Percentiles rank a stretch among this genome's conserved stretches.
phyloP scores from a whole-genome alignment of 2,329 filamentous ascomycete species.

The Aspergillus ustus region DNA sequence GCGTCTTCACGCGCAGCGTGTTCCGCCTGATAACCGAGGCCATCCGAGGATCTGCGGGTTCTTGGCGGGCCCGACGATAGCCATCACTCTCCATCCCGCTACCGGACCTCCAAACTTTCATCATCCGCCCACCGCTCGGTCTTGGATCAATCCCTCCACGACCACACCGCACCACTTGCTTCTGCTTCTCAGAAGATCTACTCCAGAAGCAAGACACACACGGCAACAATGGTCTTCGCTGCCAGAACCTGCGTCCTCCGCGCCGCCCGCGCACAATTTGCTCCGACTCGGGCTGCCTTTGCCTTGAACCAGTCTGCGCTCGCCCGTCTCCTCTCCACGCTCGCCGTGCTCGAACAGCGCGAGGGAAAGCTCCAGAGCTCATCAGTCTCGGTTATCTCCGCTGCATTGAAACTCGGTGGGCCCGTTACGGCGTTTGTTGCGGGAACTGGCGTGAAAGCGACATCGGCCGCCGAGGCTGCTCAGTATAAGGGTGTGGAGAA shows the following conservation, averaged over 20 bases:
- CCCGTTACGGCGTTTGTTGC: slow-evolving; percentile 86
- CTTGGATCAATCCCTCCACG: background rate
- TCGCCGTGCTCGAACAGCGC: slow-evolving; percentile 90
- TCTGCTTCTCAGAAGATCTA: background rate
- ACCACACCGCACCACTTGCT: background rate
- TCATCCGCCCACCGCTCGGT: slow-evolving; percentile 1
- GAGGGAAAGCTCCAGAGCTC: slow-evolving; percentile 83
- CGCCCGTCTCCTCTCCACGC: slow-evolving; percentile 77
- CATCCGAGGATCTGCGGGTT: slow-evolving; percentile 38
- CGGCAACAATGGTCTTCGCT: slow-evolving; percentile 37
- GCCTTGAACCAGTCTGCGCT: slow-evolving; percentile 58
- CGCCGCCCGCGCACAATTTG: slow-evolving; percentile 53
- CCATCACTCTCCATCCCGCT: slow-evolving; percentile 28
- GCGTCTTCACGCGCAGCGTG: slow-evolving; percentile 24
- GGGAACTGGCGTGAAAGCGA: slow-evolving; percentile 72
- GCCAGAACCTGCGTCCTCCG: slow-evolving; percentile 47
- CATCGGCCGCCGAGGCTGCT: slow-evolving; percentile 79
- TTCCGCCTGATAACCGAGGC: slow-evolving; percentile 36
- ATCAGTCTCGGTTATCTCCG: slow-evolving; percentile 83
- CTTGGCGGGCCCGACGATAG: slow-evolving; percentile 43
- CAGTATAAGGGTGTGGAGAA: slow-evolving; percentile 92
- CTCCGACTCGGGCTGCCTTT: slow-evolving; percentile 32
- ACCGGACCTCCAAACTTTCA: slow-evolving; percentile 14
- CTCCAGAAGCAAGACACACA: background rate
- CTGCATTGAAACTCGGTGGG: slow-evolving; percentile 84